Base-by-base conservation (phyloP, 148 eudicot genomes). In the Nepenthes gracilis region DNA sequence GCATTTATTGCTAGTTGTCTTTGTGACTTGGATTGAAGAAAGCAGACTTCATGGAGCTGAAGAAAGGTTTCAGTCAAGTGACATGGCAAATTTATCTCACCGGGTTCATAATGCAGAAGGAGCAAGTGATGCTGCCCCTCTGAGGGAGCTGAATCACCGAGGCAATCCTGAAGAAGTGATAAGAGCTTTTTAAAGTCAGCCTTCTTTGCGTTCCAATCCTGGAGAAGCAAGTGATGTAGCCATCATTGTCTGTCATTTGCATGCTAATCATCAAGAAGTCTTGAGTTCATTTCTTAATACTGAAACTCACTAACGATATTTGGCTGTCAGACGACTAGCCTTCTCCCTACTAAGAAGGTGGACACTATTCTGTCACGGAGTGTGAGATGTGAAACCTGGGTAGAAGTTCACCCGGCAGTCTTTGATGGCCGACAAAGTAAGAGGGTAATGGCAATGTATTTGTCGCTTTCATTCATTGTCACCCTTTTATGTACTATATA, bases 81-180 rank as follows among this genome's bases (percentile, higher is more conserved):
- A 83, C 62, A 68, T 77, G 65, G 88, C 88, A 63, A 76, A 81
- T 74, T 85, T 86, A 8, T 70, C 90, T 62, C 87, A 82, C 12
- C 78, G 85, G 80, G 65, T 62, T 59, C 90, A 88, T 62, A 90
- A 85, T 62, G 37, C 81, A 47, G 85, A 87, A 35, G 82, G 77
- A 58, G 62, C 73, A 48, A 70, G 60, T 75, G 85, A 84, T 60
- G 74, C 69, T 37, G 72, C 80, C 33, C 78, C 77, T 72, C 71
- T 85, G 32, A 81, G 69, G 68, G 97, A 91, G 77, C 64, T 86
- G 43, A 64, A 61, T 60, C 81, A 76, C 36, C 75, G 89, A 74
- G 77, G 73, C 72, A 93, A 86, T 74, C 95, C 99, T 23, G 97
- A 94, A 61, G 77, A 81, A 48, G 86, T 89, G 50, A 81, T 94